A percentile compares a stretch with the other conserved stretches of the same genome.
These are phyloP conservation scores for Urostyla sp. DNA, from an alignment of 73 alveolate species.

Conservation along the genomic window DNA sequence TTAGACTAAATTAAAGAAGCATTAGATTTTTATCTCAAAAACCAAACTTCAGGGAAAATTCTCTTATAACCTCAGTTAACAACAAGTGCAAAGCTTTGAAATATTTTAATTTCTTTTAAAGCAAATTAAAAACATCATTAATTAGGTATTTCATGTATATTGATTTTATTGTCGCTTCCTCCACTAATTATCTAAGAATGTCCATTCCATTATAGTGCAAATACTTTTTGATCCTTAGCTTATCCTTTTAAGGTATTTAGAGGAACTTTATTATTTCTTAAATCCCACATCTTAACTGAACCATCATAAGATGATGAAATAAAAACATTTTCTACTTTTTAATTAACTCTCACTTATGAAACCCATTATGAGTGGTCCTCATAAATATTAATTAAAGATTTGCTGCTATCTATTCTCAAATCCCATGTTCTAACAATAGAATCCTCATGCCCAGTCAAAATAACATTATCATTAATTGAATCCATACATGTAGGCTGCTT, in stretches of 20 bases:
- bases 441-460: constrained; percentile 50
- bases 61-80: constrained; percentile 58
- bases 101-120: no score
- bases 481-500: constrained; percentile 29
- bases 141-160: no score
- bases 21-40: constrained; percentile 37
- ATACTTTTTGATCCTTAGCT: constrained; percentile 5
- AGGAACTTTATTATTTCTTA: constrained; percentile 13
- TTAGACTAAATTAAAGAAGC: constrained; percentile 69
- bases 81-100: not conserved
- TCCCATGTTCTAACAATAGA: constrained; percentile 26
- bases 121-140: no score
- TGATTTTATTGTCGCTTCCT: constrained; percentile 17
- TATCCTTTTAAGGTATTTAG: constrained; percentile 14
- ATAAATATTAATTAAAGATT: constrained; percentile 9
- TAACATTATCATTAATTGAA: not conserved
- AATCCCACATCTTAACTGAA: constrained; percentile 43
- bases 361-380: constrained; percentile 39
- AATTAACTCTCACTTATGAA: not conserved
- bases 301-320: constrained; percentile 16
- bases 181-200: constrained; percentile 27
- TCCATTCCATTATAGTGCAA: constrained; percentile 36
- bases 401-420: not conserved
- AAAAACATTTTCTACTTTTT: constrained; percentile 16
- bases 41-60: constrained; percentile 69